A percentile compares a stretch with the other conserved stretches of the same genome.
These are phyloP conservation scores for Sarocladium brachiariae DNA, from an alignment of 2,329 filamentous ascomycete species.

Conservation along the genomic window DNA sequence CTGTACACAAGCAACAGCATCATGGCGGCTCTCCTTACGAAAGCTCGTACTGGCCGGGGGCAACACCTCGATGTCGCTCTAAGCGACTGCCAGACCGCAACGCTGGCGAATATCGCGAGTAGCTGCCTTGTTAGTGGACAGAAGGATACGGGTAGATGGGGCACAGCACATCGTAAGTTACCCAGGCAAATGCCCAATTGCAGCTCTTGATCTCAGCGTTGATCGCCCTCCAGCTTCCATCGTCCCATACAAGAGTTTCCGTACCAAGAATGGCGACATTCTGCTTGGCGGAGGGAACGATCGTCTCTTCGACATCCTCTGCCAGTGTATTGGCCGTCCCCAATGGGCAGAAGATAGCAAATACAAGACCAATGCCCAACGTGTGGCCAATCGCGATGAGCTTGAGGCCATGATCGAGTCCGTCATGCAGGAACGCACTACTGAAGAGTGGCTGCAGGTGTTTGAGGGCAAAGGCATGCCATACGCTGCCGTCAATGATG, in stretches of 20 bases:
- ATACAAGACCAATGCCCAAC: slow-evolving; percentile 54
- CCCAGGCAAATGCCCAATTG: not conserved
- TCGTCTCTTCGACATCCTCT: slow-evolving; percentile 59
- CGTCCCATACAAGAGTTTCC: slow-evolving; percentile 86
- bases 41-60: slow-evolving; percentile 67
- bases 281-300: slow-evolving; percentile 69
- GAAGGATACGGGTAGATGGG: slow-evolving; percentile 85
- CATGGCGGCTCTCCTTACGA: slow-evolving; percentile 81
- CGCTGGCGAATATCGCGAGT: slow-evolving; percentile 89
- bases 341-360: slow-evolving; percentile 54
- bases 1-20: slow-evolving; percentile 93
- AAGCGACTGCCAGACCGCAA: slow-evolving; percentile 92
- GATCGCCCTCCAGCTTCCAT: slow-evolving; percentile 63
- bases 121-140: slow-evolving; percentile 84
- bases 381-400: slow-evolving; percentile 64
- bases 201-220: slow-evolving; percentile 6
- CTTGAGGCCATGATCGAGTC: slow-evolving; percentile 75
- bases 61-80: slow-evolving; percentile 90
- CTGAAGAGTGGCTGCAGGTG: slow-evolving; percentile 76
- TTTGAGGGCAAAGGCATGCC: slow-evolving; percentile 92
- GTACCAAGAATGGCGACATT: slow-evolving; percentile 63
- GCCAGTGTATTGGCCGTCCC: slow-evolving; percentile 48
- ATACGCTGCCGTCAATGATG: slow-evolving; percentile 87
- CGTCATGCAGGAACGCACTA: slow-evolving; percentile 69
- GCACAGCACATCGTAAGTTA: slow-evolving; percentile 79